Percentiles rank a stretch among this genome's conserved stretches.
These are phyloP conservation scores for Voacanga thouarsii DNA, from an alignment of 257 asterid genomes.

Conservation along the genomic window DNA sequence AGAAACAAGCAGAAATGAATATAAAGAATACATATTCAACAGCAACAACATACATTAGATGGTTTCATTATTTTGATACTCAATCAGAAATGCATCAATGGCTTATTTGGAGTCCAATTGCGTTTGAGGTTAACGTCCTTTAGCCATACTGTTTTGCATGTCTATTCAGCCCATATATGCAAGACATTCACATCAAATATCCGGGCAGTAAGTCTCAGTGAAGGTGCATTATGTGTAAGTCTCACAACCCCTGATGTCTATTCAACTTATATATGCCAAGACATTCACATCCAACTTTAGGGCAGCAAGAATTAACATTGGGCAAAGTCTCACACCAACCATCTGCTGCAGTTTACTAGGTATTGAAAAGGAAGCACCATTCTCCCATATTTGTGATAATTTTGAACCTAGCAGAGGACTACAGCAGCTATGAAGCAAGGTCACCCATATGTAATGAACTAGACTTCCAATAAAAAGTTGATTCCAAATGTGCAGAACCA, in stretches of 20 bases:
- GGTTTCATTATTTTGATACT: neutral
- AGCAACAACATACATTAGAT: neutral
- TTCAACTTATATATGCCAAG: neutral
- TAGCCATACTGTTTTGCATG: neutral
- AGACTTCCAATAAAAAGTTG: neutral
- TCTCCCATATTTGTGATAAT: neutral
- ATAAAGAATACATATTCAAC: neutral
- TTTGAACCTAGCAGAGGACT: neutral
- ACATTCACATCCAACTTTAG: neutral
- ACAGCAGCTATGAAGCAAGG: neutral
- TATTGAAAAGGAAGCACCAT: neutral
- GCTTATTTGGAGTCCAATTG: neutral
- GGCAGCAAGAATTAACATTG: neutral
- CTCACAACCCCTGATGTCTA: no score
- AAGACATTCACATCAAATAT: no score
- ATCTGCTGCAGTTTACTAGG: neutral
- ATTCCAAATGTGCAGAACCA: neutral
- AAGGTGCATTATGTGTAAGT: no score
- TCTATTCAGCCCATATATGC: neutral
- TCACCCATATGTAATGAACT: neutral
- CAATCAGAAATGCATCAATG: neutral
- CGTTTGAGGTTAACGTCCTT: neutral
- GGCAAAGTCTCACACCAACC: neutral
- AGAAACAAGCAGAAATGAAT: neutral
- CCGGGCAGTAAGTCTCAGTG: no score